These are phyloP conservation scores for Salvia rosmarinus DNA, from an alignment of 257 asterid genomes.

Conservation along the genomic window DNA sequence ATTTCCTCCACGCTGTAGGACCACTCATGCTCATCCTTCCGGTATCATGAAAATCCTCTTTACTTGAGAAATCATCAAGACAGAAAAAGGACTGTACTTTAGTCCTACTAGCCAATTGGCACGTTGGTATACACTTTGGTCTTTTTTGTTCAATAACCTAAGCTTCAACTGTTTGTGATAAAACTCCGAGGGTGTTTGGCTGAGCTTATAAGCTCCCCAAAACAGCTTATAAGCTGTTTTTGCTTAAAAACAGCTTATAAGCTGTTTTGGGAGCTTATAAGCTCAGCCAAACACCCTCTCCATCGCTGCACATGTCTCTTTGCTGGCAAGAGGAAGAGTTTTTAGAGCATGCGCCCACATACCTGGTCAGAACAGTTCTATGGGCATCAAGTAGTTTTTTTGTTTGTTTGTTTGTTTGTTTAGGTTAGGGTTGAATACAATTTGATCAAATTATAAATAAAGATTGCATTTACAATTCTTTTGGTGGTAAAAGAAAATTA, in stretches of 20 bases:
- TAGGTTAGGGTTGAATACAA: not conserved
- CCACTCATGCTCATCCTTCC: conserved; percentile 83
- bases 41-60: conserved; percentile 79
- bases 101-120: conserved; percentile 83
- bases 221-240: no score
- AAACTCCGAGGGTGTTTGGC: no score
- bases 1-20: conserved; percentile 82
- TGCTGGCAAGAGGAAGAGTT: conserved; percentile 83
- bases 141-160: conserved; percentile 75
- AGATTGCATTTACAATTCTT: conserved; percentile 3
- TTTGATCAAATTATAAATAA: conserved; percentile 9
- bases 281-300: no score
- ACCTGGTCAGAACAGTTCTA: conserved; percentile 50
- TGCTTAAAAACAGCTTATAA: no score
- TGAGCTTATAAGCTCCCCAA: no score
- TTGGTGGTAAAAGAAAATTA: conserved; percentile 28
- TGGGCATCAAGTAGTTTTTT: no score
- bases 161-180: conserved; percentile 81
- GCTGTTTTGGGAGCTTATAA: no score
- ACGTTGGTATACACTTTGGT: conserved; percentile 61
- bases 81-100: conserved; percentile 91
- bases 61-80: conserved; percentile 88
- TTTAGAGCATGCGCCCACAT: conserved; percentile 63
- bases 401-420: no score
- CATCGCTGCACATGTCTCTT: conserved; percentile 83